A percentile compares a stretch with the other conserved stretches of the same genome.
These are phyloP conservation scores for Colletotrichum sublineola DNA, from an alignment of 2,329 filamentous ascomycete genomes.

Conservation along the genomic window DNA sequence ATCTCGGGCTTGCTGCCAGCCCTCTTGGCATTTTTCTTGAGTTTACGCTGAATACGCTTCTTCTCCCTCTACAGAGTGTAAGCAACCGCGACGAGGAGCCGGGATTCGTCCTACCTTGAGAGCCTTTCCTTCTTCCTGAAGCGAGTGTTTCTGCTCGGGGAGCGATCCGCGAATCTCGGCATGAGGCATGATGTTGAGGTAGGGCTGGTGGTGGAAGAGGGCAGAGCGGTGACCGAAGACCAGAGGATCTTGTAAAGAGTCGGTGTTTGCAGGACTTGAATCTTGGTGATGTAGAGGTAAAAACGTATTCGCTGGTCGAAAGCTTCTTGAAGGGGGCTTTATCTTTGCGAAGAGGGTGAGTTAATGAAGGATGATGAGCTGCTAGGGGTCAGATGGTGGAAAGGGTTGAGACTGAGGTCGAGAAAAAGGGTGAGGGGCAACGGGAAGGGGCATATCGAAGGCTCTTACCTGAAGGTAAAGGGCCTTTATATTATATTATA, in stretches of 20 bases:
- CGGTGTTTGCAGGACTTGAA: neutral
- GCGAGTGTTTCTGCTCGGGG: neutral
- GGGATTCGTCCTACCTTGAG: neutral
- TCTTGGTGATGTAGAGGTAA: neutral
- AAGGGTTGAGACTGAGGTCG: neutral
- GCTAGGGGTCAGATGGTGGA: neutral
- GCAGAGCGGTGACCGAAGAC: neutral
- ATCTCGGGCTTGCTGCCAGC: neutral
- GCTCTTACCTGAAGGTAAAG: neutral
- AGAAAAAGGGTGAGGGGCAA: neutral
- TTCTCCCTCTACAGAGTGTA: neutral
- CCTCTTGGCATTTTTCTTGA: neutral
- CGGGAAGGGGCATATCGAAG: neutral
- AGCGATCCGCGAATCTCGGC: neutral
- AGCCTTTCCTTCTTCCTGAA: neutral
- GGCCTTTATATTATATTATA: neutral
- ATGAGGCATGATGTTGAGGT: neutral
- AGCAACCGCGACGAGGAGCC: neutral
- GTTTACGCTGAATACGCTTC: neutral
- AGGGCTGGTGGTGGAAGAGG: neutral
- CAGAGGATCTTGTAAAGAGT: too few species aligned
- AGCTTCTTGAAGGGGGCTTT: neutral
- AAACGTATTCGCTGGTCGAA: neutral
- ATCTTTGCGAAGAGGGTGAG: neutral
- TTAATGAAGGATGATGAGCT: neutral